These are phyloP conservation scores for Saccharomyces hybrid DNA, from an alignment of 1,139 yeast species.

Conservation along the genomic window DNA sequence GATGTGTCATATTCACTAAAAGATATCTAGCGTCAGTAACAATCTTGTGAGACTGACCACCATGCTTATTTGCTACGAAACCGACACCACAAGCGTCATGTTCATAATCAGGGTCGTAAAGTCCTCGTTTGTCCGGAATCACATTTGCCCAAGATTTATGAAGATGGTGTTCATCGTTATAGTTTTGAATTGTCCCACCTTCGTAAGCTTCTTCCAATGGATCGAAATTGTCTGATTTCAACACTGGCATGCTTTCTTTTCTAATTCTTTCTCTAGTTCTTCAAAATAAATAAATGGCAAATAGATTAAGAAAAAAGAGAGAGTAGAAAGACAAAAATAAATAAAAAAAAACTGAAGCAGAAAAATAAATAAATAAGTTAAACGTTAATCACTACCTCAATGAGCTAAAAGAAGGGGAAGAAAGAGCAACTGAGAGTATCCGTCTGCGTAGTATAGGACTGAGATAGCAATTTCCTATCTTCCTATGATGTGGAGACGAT, in stretches of 20 bases:
- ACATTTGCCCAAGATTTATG: conserved; percentile 80
- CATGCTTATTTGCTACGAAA: conserved; percentile 91
- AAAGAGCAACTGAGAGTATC: neutral
- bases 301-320: neutral
- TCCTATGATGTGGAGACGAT: neutral
- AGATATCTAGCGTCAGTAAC: conserved; percentile 83
- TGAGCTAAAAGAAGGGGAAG: neutral
- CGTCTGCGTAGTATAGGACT: neutral
- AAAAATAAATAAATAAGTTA: conserved; percentile 1
- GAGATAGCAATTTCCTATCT: neutral
- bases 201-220: conserved; percentile 28
- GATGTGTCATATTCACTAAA: conserved; percentile 95
- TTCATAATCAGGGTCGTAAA: conserved; percentile 88
- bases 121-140: conserved; percentile 79
- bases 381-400: neutral
- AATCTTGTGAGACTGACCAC: conserved; percentile 79
- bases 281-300: neutral
- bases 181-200: conserved; percentile 37
- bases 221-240: conserved; percentile 24
- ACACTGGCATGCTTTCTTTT: conserved; percentile 6
- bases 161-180: conserved; percentile 38
- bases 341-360: conserved; percentile 1
- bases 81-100: conserved; percentile 99
- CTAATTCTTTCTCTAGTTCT: neutral
- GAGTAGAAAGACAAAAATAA: neutral